Conservation (phyloP, 169 alveolate genomes). For the Perkinsus marinus region DNA sequence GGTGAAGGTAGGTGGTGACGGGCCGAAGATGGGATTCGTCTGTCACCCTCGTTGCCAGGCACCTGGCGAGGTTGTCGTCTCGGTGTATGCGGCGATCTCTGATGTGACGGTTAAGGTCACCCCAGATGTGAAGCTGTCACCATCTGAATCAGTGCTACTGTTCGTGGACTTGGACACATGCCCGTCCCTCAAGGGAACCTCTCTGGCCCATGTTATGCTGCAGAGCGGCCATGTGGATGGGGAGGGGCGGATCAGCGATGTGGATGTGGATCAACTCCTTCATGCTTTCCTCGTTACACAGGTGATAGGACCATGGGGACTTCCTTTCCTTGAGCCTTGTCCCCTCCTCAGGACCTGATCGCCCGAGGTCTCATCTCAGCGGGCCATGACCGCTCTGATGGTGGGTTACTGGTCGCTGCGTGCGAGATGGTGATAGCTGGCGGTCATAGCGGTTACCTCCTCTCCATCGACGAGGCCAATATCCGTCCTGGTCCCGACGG, state of each 20-base stretch:
- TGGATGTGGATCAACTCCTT: background rate
- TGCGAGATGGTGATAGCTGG: slow-evolving; percentile 5
- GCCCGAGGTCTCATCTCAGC: background rate
- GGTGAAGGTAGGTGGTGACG: background rate
- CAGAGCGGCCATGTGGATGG: background rate
- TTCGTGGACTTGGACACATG: slow-evolving; percentile 14
- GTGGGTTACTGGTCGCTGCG: background rate
- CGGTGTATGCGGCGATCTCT: slow-evolving; percentile 7
- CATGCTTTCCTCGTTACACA: background rate
- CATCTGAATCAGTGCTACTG: slow-evolving; percentile 12
- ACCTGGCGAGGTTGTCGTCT: slow-evolving; percentile 21
- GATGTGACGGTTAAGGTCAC: slow-evolving; percentile 4
- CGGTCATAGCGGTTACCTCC: background rate
- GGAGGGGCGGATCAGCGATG: background rate
- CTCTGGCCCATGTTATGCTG: background rate
- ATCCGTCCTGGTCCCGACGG: background rate
- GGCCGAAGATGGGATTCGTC: background rate
- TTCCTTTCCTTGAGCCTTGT: background rate
- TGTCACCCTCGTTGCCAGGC: slow-evolving; percentile 6
- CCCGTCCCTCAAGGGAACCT: background rate
- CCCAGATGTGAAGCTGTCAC: slow-evolving; percentile 14
- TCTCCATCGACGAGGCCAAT: background rate
- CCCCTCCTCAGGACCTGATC: background rate
- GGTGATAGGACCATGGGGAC: background rate
- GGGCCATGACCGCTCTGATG: slow-evolving; percentile 8